Conservation (phyloP, 352 stramenopile species). For the Globisporangium middletonii region DNA sequence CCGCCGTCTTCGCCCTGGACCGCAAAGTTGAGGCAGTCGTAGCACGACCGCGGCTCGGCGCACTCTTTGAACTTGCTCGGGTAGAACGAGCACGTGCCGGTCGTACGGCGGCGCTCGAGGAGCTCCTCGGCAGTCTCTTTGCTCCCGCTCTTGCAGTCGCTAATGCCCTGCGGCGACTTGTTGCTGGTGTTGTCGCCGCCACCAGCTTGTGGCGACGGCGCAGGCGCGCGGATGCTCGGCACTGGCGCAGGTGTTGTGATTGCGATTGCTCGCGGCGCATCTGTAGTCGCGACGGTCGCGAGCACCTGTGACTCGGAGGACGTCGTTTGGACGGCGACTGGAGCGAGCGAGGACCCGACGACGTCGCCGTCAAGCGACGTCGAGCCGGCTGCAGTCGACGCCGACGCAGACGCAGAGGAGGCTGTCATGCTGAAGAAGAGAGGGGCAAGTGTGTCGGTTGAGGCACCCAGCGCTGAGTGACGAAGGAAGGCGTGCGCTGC, state of each 20-base stretch:
- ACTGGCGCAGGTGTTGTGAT: background rate
- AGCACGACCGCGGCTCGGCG: constrained; percentile 36
- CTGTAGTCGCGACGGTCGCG: background rate
- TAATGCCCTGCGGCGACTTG: background rate
- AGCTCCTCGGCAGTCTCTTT: constrained; percentile 9
- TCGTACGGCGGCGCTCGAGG: constrained; percentile 22
- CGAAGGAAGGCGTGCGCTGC: constrained; percentile 1
- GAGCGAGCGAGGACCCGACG: constrained; percentile 16
- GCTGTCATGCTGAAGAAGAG: constrained; percentile 1
- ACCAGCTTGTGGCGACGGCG: background rate
- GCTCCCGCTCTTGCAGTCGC: constrained; percentile 6
- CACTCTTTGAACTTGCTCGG: constrained; percentile 30
- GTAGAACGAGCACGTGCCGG: constrained; percentile 35
- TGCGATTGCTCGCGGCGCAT: background rate
- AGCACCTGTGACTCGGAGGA: constrained; percentile 10
- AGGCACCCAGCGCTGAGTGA: background rate
- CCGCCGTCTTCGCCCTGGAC: constrained; percentile 24
- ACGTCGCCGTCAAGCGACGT: constrained; percentile 14
- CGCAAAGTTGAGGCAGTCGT: constrained; percentile 47
- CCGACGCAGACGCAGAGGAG: constrained; percentile 18
- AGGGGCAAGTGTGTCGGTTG: background rate
- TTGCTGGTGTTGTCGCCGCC: background rate
- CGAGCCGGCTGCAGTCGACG: constrained; percentile 13
- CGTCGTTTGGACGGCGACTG: background rate
- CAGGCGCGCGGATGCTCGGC: background rate